phyloP scores from a whole-genome alignment of 495 filamentous ascomycete genomes.

The Collariella sp. region DNA sequence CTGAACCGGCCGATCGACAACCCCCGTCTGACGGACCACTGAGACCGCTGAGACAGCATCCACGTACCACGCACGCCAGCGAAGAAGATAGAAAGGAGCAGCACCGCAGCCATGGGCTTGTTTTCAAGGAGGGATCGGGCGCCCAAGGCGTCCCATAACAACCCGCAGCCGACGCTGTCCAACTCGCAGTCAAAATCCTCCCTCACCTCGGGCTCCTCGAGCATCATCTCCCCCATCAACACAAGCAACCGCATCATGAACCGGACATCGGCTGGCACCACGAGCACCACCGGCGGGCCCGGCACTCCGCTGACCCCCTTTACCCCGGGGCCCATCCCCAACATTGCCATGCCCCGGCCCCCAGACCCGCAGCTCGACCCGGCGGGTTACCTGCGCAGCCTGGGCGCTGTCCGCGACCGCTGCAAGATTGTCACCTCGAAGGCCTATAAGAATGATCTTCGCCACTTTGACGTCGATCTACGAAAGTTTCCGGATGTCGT shows the following conservation, averaged over 20 bases:
- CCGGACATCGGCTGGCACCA: constrained; percentile 30
- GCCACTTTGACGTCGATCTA: constrained; percentile 89
- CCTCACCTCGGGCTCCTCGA: constrained; percentile 28
- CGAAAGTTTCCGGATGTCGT: constrained; percentile 79
- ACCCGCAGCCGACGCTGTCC: constrained; percentile 21
- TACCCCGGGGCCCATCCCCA: constrained; percentile 33
- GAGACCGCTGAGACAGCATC: constrained; percentile 8
- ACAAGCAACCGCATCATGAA: constrained; percentile 28
- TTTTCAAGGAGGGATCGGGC: constrained; percentile 44
- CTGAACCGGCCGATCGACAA: constrained; percentile 15
- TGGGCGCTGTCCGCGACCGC: constrained; percentile 79
- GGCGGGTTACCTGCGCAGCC: constrained; percentile 83
- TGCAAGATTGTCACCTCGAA: constrained; percentile 63
- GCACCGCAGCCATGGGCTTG: constrained; percentile 42
- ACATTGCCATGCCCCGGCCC: constrained; percentile 67
- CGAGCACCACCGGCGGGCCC: constrained; percentile 30
- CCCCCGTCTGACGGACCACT: background rate
- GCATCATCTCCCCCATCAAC: constrained; percentile 26
- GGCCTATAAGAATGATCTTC: constrained; percentile 68
- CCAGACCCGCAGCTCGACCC: constrained; percentile 89
- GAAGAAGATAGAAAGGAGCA: too few species aligned
- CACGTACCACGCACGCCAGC: constrained; percentile 5
- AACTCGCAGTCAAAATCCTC: constrained; percentile 30
- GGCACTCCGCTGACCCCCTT: constrained; percentile 38
- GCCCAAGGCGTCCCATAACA: constrained; percentile 32